Base-by-base conservation (phyloP, 2,329 filamentous ascomycete species). In the Emydomyces testavorans region DNA sequence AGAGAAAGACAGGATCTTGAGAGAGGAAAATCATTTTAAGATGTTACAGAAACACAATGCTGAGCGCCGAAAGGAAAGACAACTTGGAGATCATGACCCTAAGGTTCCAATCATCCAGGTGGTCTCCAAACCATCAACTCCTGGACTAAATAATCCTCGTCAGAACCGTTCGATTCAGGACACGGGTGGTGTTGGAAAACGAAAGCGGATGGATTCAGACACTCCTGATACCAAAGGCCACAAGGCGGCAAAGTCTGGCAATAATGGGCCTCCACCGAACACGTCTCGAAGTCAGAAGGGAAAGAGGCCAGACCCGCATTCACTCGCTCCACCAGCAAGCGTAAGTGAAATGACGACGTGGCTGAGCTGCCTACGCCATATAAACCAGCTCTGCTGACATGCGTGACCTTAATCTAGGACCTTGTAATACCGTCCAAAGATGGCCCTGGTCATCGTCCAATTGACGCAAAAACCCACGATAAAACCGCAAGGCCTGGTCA, bases 51-150 rank as follows among this genome's bases (percentile, higher is more conserved):
- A 66, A 38, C 58, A 59, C 24, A 62, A 58, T 34, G 48, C 59
- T 1, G 66, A 71, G 44, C 61, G 61, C 34, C 65, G 66, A 48
- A 65, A 64, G 16, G 58, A 64, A 38, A 65, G 58, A 40, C 68
- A 72, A 42, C 58, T 70, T 36, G 68, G 66, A 29, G 65, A 63
- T 5, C 69, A 72, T 55, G 65, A 68, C 52, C 67, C 64, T 4
- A 66, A 66, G 46, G 64, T 73, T 11, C 71, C 71, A 4, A 49
- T 57, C 13, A 59, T 69, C 42, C 61, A 64, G 41, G 58, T 62
- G 4, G 56, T 62, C 4, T 56, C 51, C 15, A 56, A 53, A 29
- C 46, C 52, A 2, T 44, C 58, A n/a, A 10, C 49, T 8, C 39
- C 52, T 50, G 52, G 26, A n/a, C 48, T 11, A 48, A 53, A 16